Evolutionary conservation across 129 eudicot species (phyloP), one percentile per base, ranked within the genome.

Genomic region (Apium graveolens): DNA sequence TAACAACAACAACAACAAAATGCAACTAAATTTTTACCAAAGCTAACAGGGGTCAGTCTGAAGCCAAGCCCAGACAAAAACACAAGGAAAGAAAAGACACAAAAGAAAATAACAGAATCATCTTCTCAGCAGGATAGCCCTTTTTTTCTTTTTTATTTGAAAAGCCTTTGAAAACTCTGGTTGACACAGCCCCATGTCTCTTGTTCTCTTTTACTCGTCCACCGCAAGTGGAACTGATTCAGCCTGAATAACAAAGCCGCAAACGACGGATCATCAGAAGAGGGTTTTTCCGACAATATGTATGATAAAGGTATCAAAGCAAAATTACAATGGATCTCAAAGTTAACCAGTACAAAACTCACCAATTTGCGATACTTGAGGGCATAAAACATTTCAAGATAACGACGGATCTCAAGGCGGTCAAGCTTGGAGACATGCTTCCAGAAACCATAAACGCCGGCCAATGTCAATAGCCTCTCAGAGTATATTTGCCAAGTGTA

Each of bases 401-500:
- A 91, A 8, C 93, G 96, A 38, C 90, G 84, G 74, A 87, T 86
- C 87, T 91, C 93, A n/a, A 76, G 89, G 37, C 91, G 87, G 55
- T 89, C 86, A 14, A 83, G 88, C 80, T 83, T 86, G n/a, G 93
- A 86, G 20, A 88, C 93, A 16, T 89, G 79, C 74, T 89, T 91
- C 96, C 96, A 91, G 84, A 91, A 91, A 41, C 93, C 91, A 32
- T 89, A 91, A 42, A 87, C 93, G 2, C 88, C 91, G 27, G 93
- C 91, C 74, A 91, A 74, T 11, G 91, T 89, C 93, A 91, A 70
- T 37, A 91, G 48, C 83, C 88, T 87, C 78, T 85, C 87, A 5
- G 96, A 91, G 80, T 91, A 91, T 41, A 91, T 91, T 76, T 91
- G 90, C 93, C 96, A 89, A 11, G 96, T 89, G 83, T 91, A 91